Percentiles rank a stretch among this genome's conserved stretches.
Evolutionary conservation across 2,329 filamentous ascomycete species (phyloP).

Genomic region (Neonectria faginata): DNA sequence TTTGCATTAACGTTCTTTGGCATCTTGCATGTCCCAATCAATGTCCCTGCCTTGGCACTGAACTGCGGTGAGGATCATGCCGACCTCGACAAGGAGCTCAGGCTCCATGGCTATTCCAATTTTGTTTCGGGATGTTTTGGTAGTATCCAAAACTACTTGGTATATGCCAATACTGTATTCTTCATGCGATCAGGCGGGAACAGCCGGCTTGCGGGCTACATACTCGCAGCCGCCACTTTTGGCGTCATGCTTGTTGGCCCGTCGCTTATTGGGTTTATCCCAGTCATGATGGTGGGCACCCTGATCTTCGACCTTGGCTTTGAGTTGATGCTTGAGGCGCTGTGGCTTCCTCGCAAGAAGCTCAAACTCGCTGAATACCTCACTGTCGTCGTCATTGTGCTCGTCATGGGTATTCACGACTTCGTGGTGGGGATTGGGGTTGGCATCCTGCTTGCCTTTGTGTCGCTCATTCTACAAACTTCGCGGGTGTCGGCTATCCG

Average conservation of each 20-base stretch:
- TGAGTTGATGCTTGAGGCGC: constrained; percentile 87
- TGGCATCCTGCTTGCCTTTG: constrained; percentile 90
- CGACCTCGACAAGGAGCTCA: constrained; percentile 89
- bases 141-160: constrained; percentile 96
- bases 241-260: constrained; percentile 88
- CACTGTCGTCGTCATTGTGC: constrained; percentile 88
- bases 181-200: constrained; percentile 95
- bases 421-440: constrained; percentile 95
- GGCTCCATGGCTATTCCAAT: constrained; percentile 93
- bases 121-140: constrained; percentile 86
- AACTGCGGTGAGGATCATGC: constrained; percentile 93
- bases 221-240: constrained; percentile 84
- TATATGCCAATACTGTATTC: constrained; percentile 97
- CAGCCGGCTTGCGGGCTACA: constrained; percentile 84
- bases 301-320: constrained; percentile 96
- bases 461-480: constrained; percentile 91
- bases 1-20: constrained; percentile 97
- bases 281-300: constrained; percentile 95
- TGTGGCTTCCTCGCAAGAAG: constrained; percentile 90
- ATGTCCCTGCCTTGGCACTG: constrained; percentile 92
- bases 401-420: constrained; percentile 97
- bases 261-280: constrained; percentile 90
- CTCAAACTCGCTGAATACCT: constrained; percentile 88
- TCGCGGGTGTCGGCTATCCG: constrained; percentile 90
- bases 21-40: constrained; percentile 96